These are phyloP conservation scores for Metrosideros polymorpha DNA, from an alignment of 441 rosid genomes.

Conservation along the genomic window DNA sequence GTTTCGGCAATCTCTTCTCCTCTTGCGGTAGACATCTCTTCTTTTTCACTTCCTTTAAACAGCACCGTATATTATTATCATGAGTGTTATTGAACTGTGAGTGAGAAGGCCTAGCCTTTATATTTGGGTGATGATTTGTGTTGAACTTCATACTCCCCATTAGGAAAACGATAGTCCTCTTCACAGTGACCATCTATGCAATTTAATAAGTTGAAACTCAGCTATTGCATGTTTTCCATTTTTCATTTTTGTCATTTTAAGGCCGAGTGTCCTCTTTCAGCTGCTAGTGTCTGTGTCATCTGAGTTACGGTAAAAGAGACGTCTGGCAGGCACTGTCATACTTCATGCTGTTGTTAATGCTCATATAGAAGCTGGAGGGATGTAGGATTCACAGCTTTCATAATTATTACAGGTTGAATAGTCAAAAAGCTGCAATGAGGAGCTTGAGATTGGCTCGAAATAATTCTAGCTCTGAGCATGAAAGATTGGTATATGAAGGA, in stretches of 20 bases:
- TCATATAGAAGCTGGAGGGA: background rate
- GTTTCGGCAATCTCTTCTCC: conserved; percentile 93
- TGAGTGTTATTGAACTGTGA: background rate
- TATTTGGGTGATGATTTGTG: background rate
- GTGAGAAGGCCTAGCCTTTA: background rate
- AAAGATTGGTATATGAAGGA: conserved; percentile 93
- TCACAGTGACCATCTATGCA: background rate
- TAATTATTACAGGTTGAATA: conserved; percentile 56
- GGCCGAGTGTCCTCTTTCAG: background rate
- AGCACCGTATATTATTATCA: background rate
- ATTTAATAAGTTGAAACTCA: background rate
- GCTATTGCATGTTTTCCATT: background rate
- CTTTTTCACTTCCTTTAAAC: background rate
- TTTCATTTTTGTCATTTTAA: background rate
- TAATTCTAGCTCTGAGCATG: conserved; percentile 66
- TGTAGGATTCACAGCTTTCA: background rate
- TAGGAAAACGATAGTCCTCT: background rate
- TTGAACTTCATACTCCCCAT: background rate
- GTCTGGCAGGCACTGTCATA: background rate
- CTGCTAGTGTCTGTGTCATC: background rate
- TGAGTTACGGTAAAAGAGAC: background rate
- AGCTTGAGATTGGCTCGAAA: conserved; percentile 84
- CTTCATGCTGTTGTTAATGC: background rate
- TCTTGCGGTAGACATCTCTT: conserved; percentile 38
- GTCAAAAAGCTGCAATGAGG: conserved; percentile 96